phyloP scores from a whole-genome alignment of 2,329 filamentous ascomycete species.

The Hysterium pulicare region DNA sequence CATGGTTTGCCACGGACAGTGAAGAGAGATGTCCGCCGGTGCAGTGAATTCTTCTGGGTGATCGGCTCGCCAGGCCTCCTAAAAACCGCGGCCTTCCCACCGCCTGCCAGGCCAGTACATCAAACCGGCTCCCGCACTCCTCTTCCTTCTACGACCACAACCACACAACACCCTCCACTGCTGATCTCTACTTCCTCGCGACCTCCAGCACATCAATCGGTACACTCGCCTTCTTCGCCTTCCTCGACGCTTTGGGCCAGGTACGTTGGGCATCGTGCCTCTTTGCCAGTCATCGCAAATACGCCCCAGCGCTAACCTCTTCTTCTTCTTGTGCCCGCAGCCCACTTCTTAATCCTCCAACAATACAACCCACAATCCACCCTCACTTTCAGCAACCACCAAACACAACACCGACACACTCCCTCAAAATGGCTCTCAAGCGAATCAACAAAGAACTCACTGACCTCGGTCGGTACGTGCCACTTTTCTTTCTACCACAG shows the following conservation, averaged over 20 bases:
- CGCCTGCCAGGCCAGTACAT: background rate
- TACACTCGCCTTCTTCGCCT: constrained; percentile 1
- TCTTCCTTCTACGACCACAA: too few species aligned
- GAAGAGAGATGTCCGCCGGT: constrained; percentile 26
- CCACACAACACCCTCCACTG: too few species aligned
- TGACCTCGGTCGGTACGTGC: constrained; percentile 75
- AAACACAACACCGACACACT: constrained; percentile 13
- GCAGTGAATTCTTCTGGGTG: constrained; percentile 16
- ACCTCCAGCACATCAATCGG: constrained; percentile 4
- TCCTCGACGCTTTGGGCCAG: constrained; percentile 5
- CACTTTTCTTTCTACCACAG: constrained; percentile 10
- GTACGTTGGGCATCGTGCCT: constrained; percentile 25
- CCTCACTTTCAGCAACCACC: constrained; percentile 11
- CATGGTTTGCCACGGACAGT: constrained; percentile 29
- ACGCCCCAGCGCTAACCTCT: constrained; percentile 32
- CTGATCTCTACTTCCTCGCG: too few species aligned
- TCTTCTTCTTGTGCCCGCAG: constrained; percentile 18
- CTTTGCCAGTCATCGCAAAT: too few species aligned
- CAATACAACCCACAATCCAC: constrained; percentile 17
- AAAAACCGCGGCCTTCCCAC: constrained; percentile 19
- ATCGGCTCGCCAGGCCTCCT: constrained; percentile 17
- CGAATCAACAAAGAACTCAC: constrained; percentile 92
- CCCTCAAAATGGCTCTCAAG: constrained; percentile 73
- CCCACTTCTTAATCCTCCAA: constrained; percentile 33
- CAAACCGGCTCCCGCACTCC: too few species aligned